phyloP scores from a whole-genome alignment of 345 rosid species.

The Corymbia maculata region DNA sequence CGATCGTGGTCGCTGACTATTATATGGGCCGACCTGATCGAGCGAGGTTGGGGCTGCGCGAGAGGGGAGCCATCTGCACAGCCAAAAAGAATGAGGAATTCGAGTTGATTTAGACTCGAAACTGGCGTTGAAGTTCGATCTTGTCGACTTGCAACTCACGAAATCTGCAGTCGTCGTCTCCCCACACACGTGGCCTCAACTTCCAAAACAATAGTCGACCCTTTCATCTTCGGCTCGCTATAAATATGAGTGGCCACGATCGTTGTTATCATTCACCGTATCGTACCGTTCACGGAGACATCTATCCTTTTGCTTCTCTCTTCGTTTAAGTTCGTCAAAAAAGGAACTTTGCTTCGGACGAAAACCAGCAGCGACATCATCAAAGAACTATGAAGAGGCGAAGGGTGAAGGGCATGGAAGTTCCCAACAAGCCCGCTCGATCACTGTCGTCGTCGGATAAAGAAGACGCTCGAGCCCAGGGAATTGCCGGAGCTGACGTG shows the following conservation, averaged over 20 bases:
- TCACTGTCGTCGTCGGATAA: neutral
- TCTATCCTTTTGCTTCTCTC: neutral
- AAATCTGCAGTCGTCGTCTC: neutral
- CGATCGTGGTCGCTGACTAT: neutral
- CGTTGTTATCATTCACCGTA: neutral
- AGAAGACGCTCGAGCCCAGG: neutral
- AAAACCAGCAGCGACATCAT: neutral
- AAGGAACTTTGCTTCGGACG: neutral
- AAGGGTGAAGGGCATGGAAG: neutral
- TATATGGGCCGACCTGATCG: neutral
- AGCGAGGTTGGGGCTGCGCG: neutral
- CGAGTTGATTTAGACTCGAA: neutral
- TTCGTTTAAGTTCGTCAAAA: neutral
- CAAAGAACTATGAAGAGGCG: constrained; percentile 1
- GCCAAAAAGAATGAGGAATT: neutral
- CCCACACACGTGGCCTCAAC: neutral
- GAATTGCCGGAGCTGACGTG: neutral
- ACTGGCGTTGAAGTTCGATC: neutral
- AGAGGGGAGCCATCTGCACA: neutral
- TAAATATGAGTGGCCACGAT: neutral
- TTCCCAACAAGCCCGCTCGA: neutral
- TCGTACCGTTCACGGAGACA: neutral
- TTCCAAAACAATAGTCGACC: neutral
- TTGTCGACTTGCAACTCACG: neutral
- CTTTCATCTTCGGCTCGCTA: neutral